Conservation (phyloP, 202 grass and related monocot genomes). For the Panicum virgatum region DNA sequence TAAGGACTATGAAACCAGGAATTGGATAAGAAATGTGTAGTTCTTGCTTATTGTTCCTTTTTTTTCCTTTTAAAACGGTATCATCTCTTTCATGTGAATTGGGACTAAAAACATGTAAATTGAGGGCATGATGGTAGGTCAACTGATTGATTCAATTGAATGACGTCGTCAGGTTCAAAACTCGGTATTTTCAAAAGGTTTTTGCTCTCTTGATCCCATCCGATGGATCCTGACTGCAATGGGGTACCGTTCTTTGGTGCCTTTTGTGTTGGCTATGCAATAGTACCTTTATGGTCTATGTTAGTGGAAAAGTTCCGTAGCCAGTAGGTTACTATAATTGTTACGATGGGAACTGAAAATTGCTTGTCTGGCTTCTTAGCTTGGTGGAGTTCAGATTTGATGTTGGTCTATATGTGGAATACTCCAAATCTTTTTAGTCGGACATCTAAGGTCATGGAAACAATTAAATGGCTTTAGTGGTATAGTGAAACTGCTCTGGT, state of each 20-base stretch:
- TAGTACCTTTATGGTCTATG: background rate
- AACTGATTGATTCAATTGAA: background rate
- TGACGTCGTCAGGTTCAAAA: background rate
- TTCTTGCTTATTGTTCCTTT: background rate
- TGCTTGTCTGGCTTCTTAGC: background rate
- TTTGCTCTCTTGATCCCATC: background rate
- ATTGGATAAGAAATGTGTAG: background rate
- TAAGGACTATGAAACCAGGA: conserved; percentile 39
- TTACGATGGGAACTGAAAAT: background rate
- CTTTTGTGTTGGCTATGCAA: background rate
- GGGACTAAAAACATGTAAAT: background rate
- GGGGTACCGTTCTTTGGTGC: background rate
- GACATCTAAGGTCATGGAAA: background rate
- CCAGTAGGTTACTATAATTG: background rate
- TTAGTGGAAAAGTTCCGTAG: background rate
- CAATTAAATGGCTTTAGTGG: background rate
- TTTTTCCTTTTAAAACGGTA: background rate
- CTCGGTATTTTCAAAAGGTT: background rate
- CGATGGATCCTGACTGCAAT: background rate
- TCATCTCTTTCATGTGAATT: background rate
- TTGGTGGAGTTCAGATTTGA: background rate
- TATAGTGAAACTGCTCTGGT: background rate
- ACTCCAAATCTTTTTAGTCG: background rate
- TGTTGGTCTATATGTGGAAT: background rate
- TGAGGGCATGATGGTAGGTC: background rate